Base-by-base conservation (phyloP, 2,329 filamentous ascomycete species). In the Verticillium nonalfalfae region DNA sequence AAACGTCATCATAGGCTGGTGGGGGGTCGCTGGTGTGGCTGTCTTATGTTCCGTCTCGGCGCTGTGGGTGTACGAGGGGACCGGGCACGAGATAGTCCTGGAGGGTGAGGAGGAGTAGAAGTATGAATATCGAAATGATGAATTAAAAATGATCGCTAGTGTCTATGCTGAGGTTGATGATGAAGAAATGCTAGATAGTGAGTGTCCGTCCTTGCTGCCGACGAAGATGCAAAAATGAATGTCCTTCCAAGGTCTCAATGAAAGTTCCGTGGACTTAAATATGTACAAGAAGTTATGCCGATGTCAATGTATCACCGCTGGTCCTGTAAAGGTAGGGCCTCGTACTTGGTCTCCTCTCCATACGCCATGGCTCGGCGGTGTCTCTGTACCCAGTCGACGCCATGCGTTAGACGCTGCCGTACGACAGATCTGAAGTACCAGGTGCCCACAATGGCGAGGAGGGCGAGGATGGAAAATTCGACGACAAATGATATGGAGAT, bases 1-100 rank as follows among this genome's bases (percentile, higher is more conserved):
- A 11, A 73, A 78, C 66, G 78, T 82, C 0, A 79, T 78, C 10
- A 75, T 75, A 36, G 77, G 78, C 10, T 83, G 78, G 78, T 82
- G 79, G 78, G 74, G 69, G 2, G 72, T 79, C 11, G 76, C 84
- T 0, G 69, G 74, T 5, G 77, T 88, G 31, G 81, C 84, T 1
- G 74, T 81, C 7, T 59, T 85, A 6, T 86, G 86, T 0, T 89
- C 85, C 71, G 70, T 79, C 2, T 79, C 85, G 11, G 81, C 84
- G 1, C 81, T 85, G 72, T 79, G 81, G 61, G 84, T 90, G n/a
- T 78, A 85, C 40, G 88, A 90, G 67, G 88, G 87, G 0, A 82
- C 75, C 63, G 86, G 86, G 1, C 85, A 87, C 70, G 85, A 88
- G 71, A 81, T 85, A 33, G 73, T 80, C 59, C 68, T 85, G 7